Conservation (phyloP, 345 rosid species). For the Sisymbrium altissimum region DNA sequence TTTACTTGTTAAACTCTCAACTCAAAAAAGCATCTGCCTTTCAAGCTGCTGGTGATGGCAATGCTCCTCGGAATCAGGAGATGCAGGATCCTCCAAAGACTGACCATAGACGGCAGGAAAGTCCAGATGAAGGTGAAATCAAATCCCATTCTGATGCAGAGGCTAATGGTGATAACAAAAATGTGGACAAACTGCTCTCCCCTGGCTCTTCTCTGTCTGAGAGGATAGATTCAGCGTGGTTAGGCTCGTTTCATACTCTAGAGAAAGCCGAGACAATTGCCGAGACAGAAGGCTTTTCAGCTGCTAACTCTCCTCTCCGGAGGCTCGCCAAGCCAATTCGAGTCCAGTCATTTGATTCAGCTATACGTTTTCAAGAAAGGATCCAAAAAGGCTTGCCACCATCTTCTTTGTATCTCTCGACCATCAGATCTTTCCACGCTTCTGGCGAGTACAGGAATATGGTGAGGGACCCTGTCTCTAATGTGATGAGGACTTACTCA, state of each 20-base stretch:
- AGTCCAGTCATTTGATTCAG: conserved; percentile 88
- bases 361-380: conserved; percentile 62
- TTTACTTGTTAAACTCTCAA: conserved; percentile 58
- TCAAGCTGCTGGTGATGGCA: conserved; percentile 36
- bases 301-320: conserved; percentile 39
- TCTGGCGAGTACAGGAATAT: conserved; percentile 75
- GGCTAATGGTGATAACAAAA: conserved; percentile 23
- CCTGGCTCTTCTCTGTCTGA: conserved; percentile 68
- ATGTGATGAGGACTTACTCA: conserved; percentile 52
- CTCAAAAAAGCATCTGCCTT: conserved; percentile 45
- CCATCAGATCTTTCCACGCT: conserved; percentile 77
- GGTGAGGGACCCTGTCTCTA: conserved; percentile 81
- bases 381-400: conserved; percentile 55
- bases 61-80: conserved; percentile 31
- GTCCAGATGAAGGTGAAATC: conserved; percentile 32
- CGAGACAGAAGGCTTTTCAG: conserved; percentile 40
- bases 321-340: conserved; percentile 57
- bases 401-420: conserved; percentile 58
- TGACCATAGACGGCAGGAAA: conserved; percentile 23
- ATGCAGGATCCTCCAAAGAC: conserved; percentile 29
- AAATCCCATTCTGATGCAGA: conserved; percentile 44
- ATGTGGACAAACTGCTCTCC: conserved; percentile 32
- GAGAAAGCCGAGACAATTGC: conserved; percentile 36
- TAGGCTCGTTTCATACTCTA: conserved; percentile 57
- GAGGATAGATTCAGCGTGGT: conserved; percentile 98